phyloP scores from a whole-genome alignment of 805 yeast species.

The Zygotorulaspora sp. region DNA sequence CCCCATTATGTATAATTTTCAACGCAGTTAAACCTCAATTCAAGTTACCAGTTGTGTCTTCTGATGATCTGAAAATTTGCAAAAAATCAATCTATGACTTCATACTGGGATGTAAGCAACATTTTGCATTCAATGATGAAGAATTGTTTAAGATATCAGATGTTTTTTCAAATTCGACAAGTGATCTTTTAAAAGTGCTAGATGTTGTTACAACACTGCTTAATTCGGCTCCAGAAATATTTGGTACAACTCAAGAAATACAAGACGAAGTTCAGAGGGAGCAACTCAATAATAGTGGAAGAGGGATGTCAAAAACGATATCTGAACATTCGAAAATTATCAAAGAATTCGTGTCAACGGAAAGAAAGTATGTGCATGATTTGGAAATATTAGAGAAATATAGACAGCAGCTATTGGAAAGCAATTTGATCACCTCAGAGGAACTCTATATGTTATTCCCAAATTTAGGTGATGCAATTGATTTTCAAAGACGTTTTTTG shows the following conservation, averaged over 20 bases:
- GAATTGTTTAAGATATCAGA: constrained; percentile 85
- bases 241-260: constrained; percentile 33
- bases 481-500: constrained; percentile 85
- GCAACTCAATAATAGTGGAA: constrained; percentile 15
- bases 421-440: constrained; percentile 70
- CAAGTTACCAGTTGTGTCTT: constrained; percentile 58
- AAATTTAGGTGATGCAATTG: constrained; percentile 73
- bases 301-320: constrained; percentile 14
- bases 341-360: constrained; percentile 81
- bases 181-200: constrained; percentile 69
- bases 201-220: constrained; percentile 65
- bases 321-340: constrained; percentile 54
- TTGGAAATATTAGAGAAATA: constrained; percentile 68
- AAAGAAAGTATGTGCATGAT: constrained; percentile 89
- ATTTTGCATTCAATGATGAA: constrained; percentile 70
- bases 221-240: constrained; percentile 45
- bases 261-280: constrained; percentile 28
- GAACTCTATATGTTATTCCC: constrained; percentile 81
- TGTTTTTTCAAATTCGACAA: constrained; percentile 78
- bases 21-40: constrained; percentile 61
- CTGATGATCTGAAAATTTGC: constrained; percentile 79
- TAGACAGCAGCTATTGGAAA: constrained; percentile 58
- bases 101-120: constrained; percentile 75
- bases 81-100: constrained; percentile 89
- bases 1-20: constrained; percentile 82